These are phyloP conservation scores for Penicillium brevicompactum DNA, from an alignment of 2,329 filamentous ascomycete species.

Conservation along the genomic window DNA sequence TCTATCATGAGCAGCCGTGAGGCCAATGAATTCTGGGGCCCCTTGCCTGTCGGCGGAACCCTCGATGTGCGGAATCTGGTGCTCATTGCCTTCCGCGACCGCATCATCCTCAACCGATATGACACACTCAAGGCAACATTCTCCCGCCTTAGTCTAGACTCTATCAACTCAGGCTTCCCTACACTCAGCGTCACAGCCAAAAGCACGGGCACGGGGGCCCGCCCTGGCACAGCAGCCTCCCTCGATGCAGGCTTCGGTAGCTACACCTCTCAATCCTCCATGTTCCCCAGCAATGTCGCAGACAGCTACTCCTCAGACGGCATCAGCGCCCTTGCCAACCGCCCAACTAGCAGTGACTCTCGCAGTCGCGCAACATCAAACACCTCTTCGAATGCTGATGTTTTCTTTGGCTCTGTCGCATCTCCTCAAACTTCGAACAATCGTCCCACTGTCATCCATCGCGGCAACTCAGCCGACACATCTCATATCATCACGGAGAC, in stretches of 20 bases:
- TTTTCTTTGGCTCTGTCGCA: constrained; percentile 46
- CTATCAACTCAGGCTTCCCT: constrained; percentile 58
- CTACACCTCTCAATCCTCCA: constrained; percentile 78
- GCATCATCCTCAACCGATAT: constrained; percentile 83
- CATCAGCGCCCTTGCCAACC: constrained; percentile 38
- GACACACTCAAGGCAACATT: constrained; percentile 88
- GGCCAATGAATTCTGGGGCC: constrained; percentile 86
- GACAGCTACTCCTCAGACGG: constrained; percentile 56
- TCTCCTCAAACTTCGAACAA: constrained; percentile 34
- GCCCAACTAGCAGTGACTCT: constrained; percentile 24
- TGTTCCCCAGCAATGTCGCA: constrained; percentile 68
- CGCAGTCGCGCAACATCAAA: constrained; percentile 85
- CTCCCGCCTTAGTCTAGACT: constrained; percentile 84
- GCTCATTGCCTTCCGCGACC: constrained; percentile 83
- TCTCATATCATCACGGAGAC: constrained; percentile 86
- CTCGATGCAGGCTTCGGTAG: constrained; percentile 74
- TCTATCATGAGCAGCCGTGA: constrained; percentile 75
- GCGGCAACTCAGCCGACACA: constrained; percentile 40
- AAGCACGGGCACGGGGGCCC: constrained; percentile 49
- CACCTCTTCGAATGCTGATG: constrained; percentile 61
- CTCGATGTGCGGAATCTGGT: constrained; percentile 89
- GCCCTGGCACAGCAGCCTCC: constrained; percentile 74
- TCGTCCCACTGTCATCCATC: constrained; percentile 37
- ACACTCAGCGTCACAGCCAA: constrained; percentile 43
- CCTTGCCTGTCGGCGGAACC: constrained; percentile 56